Evolutionary conservation across 139 green algal species (phyloP).

Genomic region (Haematococcus lacustris): DNA sequence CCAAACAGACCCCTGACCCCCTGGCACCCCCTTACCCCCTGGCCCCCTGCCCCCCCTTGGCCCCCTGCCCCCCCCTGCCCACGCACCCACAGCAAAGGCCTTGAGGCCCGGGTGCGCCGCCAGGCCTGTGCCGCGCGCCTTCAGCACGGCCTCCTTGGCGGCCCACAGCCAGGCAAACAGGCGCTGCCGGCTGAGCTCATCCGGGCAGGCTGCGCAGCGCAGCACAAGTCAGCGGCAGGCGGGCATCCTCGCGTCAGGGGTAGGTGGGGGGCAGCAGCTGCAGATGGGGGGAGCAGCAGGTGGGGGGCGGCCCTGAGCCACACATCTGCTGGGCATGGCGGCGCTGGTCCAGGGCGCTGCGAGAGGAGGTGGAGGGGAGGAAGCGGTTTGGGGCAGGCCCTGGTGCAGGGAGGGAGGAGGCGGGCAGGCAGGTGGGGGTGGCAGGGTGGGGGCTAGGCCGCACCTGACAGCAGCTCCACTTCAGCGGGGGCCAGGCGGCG

Average conservation of each 20-base stretch:
- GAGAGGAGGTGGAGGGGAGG: not conserved
- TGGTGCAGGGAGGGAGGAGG: not conserved
- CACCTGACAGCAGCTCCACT: conserved; percentile 33
- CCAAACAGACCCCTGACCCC: too few species aligned
- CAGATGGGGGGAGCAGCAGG: not conserved
- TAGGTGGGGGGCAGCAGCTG: too few species aligned
- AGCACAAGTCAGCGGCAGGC: not conserved
- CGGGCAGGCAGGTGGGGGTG: not conserved
- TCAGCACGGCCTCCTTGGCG: conserved; percentile 75
- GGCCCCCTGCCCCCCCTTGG: too few species aligned
- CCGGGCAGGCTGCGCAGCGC: not conserved
- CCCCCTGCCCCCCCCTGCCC: conserved; percentile 1
- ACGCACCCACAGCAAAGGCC: conserved; percentile 49
- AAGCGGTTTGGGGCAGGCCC: not conserved
- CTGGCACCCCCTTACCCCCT: too few species aligned
- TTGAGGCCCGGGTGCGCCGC: conserved; percentile 46
- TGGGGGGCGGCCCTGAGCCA: not conserved
- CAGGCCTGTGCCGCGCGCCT: conserved; percentile 66
- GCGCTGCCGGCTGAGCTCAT: not conserved
- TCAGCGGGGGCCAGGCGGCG: conserved; percentile 44
- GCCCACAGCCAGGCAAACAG: conserved; percentile 67
- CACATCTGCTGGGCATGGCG: too few species aligned
- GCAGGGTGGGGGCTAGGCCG: not conserved
- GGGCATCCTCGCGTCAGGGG: not conserved
- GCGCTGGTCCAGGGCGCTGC: not conserved